Conservation (phyloP, 257 asterid genomes). For the Gentiana macrophylla region DNA sequence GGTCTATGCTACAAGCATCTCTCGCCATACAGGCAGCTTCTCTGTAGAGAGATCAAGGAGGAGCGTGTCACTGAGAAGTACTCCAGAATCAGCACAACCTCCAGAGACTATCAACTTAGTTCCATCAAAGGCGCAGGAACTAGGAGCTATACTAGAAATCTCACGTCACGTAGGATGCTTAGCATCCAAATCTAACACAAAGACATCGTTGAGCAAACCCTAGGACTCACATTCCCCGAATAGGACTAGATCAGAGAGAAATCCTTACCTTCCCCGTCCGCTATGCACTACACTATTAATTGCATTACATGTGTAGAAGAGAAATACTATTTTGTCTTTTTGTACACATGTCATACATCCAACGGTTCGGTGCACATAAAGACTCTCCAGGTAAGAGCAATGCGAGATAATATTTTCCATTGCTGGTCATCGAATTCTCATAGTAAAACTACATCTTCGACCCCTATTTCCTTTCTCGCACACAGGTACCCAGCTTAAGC, state of each 20-base stretch:
- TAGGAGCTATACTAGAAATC: conserved; percentile 80
- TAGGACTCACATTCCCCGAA: conserved; percentile 89
- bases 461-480: no score
- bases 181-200: conserved; percentile 77
- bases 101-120: conserved; percentile 86
- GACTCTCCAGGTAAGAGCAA: no score
- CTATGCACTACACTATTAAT: no score
- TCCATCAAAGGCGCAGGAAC: conserved; percentile 91
- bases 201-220: conserved; percentile 82
- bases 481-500: no score
- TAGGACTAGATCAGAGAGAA: conserved; percentile 51
- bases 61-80: conserved; percentile 68
- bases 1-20: conserved; percentile 75
- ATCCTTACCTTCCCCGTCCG: conserved; percentile 13
- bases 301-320: no score
- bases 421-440: no score
- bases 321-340: no score
- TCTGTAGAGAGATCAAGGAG: conserved; percentile 70
- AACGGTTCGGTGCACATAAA: no score
- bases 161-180: conserved; percentile 79
- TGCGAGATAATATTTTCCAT: no score
- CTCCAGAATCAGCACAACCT: conserved; percentile 85
- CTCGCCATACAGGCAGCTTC: conserved; percentile 74
- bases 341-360: no score
- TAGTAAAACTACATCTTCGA: no score